A percentile compares a stretch with the other conserved stretches of the same genome.
These are phyloP conservation scores for Glycine latifolia DNA, from an alignment of 306 rosid species.

Conservation along the genomic window DNA sequence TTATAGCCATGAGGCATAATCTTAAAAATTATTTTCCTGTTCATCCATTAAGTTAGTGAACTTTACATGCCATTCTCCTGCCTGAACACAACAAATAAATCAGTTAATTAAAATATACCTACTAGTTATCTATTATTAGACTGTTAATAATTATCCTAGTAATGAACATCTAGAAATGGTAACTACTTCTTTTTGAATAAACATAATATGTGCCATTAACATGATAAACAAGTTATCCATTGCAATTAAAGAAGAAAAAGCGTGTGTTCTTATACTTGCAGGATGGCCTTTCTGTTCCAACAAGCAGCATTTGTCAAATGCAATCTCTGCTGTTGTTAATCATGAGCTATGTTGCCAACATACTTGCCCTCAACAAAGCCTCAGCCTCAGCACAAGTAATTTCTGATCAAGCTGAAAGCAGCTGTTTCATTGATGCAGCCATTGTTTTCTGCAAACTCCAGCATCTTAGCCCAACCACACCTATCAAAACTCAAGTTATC, in stretches of 20 bases:
- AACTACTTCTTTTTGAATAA: conserved; percentile 11
- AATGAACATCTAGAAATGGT: conserved; percentile 32
- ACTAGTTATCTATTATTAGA: conserved; percentile 26
- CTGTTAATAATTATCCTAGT: conserved; percentile 18
- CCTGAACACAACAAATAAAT: conserved; percentile 27
- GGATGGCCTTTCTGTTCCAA: conserved; percentile 61
- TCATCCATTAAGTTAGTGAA: conserved; percentile 34
- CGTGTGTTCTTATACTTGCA: conserved; percentile 57
- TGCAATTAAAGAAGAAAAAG: neutral
- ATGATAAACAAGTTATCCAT: conserved; percentile 14
- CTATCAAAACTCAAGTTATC: conserved; percentile 83
- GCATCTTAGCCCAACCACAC: conserved; percentile 68
- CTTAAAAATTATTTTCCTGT: conserved; percentile 26
- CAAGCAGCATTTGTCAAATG: conserved; percentile 70
- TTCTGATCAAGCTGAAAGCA: conserved; percentile 72
- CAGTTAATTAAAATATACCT: conserved; percentile 24
- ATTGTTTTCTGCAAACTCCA: conserved; percentile 93
- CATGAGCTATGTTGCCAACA: conserved; percentile 74
- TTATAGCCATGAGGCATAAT: conserved; percentile 41
- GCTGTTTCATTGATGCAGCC: conserved; percentile 87
- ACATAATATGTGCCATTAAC: neutral
- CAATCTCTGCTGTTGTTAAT: conserved; percentile 82
- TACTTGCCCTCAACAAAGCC: conserved; percentile 64
- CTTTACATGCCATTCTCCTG: conserved; percentile 33
- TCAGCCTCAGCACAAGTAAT: conserved; percentile 58